Evolutionary conservation across 225 moss, liverwort and hornwort species (phyloP).

Genomic region (Sphagnum tenellum): DNA sequence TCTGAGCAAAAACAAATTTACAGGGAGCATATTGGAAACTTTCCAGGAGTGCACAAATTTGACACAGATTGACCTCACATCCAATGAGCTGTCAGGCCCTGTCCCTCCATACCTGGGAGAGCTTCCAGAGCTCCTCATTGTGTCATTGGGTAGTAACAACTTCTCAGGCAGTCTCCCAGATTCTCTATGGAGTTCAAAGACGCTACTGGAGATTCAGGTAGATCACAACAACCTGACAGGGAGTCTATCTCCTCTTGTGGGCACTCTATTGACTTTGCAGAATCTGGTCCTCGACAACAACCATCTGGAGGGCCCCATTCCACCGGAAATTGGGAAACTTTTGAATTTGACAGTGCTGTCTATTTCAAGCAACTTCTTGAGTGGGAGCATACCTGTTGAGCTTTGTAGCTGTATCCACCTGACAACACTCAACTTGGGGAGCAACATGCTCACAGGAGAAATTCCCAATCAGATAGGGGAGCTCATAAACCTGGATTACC

Average conservation of each 20-base stretch:
- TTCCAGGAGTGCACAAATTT: conserved; percentile 14
- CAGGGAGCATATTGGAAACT: conserved; percentile 20
- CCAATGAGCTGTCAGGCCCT: conserved; percentile 24
- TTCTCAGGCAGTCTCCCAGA: conserved; percentile 65
- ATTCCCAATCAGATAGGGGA: conserved; percentile 63
- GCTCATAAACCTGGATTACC: conserved; percentile 69
- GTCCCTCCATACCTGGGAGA: conserved; percentile 25
- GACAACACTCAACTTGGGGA: conserved; percentile 69
- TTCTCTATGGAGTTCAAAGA: conserved; percentile 56
- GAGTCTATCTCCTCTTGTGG: conserved; percentile 21
- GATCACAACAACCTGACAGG: conserved; percentile 42
- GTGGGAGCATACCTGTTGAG: conserved; percentile 48
- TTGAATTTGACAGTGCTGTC: conserved; percentile 49
- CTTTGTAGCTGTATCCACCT: conserved; percentile 64
- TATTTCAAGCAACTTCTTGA: conserved; percentile 46
- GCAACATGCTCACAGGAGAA: conserved; percentile 50
- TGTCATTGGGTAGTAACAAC: conserved; percentile 37
- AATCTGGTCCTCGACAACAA: conserved; percentile 39
- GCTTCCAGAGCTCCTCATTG: conserved; percentile 22
- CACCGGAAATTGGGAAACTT: conserved; percentile 30
- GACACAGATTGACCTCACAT: conserved; percentile 27
- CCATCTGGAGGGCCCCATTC: conserved; percentile 32
- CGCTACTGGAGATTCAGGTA: conserved; percentile 52
- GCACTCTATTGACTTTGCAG: conserved; percentile 18
- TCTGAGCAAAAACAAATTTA: conserved; percentile 32